phyloP scores from a whole-genome alignment of 2,329 filamentous ascomycete genomes.

The Trichoderma sp. region DNA sequence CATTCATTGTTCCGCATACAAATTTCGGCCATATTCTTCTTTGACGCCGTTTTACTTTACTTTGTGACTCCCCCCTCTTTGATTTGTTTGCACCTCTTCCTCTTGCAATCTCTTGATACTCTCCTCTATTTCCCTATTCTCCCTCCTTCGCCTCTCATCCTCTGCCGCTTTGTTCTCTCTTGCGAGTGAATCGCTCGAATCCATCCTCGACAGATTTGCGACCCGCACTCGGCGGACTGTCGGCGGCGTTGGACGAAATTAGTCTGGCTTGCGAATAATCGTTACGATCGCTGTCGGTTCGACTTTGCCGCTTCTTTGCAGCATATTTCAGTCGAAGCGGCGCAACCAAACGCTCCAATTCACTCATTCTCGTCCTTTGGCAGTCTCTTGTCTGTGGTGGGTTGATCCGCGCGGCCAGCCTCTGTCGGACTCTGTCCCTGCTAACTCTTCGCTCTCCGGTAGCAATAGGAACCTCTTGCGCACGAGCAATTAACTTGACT shows the following conservation, averaged over 20 bases:
- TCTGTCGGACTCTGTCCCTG: not conserved
- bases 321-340: not conserved
- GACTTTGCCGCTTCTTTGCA: not conserved
- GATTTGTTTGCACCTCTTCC: not conserved
- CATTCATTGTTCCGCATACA: constrained; percentile 8
- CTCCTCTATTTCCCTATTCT: not conserved
- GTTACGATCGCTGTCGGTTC: not conserved
- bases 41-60: constrained; percentile 19
- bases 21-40: constrained; percentile 18
- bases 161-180: not conserved
- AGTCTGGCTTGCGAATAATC: not conserved
- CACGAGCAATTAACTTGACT: not conserved
- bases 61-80: not conserved
- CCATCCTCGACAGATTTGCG: constrained; percentile 8
- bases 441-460: not conserved
- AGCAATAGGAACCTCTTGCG: not conserved
- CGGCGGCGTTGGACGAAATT: constrained; percentile 2
- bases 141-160: not conserved
- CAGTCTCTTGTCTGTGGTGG: not conserved
- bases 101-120: not conserved
- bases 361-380: not conserved
- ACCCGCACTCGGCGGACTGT: constrained; percentile 21
- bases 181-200: constrained; percentile 6
- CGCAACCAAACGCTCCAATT: not conserved
- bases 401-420: not conserved